phyloP scores from a whole-genome alignment of 306 rosid species.

The Ziziphus jujuba region DNA sequence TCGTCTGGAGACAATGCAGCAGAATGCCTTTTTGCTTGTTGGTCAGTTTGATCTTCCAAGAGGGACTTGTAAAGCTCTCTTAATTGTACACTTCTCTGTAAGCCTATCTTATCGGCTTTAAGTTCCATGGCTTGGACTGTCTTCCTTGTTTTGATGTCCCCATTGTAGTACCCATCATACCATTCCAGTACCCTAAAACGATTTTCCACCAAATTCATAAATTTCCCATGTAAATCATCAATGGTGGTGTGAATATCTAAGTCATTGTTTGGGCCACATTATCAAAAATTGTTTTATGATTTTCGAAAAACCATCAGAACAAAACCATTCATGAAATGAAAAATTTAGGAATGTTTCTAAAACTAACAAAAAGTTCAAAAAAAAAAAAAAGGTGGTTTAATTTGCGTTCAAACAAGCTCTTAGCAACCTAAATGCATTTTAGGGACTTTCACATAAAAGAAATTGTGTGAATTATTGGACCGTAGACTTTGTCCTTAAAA shows the following conservation, averaged over 20 bases:
- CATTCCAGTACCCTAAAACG: slow-evolving; percentile 68
- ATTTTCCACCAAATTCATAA: neutral
- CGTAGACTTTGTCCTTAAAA: neutral
- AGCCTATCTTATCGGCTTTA: slow-evolving; percentile 52
- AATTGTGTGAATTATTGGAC: neutral
- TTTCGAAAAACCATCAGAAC: too few species aligned
- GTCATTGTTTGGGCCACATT: too few species aligned
- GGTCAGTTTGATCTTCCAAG: slow-evolving; percentile 55
- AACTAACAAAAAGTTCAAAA: too few species aligned
- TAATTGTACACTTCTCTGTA: slow-evolving; percentile 76
- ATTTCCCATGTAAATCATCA: slow-evolving; percentile 1
- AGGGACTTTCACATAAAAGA: too few species aligned
- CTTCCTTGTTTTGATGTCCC: slow-evolving; percentile 77
- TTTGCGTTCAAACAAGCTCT: too few species aligned
- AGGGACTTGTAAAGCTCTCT: slow-evolving; percentile 76
- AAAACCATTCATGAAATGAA: too few species aligned
- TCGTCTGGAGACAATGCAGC: slow-evolving; percentile 80
- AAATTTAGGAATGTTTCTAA: too few species aligned
- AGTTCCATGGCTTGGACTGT: slow-evolving; percentile 58
- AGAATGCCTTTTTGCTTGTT: slow-evolving; percentile 54
- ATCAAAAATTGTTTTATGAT: too few species aligned
- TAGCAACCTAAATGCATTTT: too few species aligned
- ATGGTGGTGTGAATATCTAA: too few species aligned
- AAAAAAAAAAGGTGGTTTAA: too few species aligned
- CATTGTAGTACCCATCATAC: slow-evolving; percentile 86